phyloP scores from a whole-genome alignment of 345 rosid genomes.

The Crucihimalaya himalaica region DNA sequence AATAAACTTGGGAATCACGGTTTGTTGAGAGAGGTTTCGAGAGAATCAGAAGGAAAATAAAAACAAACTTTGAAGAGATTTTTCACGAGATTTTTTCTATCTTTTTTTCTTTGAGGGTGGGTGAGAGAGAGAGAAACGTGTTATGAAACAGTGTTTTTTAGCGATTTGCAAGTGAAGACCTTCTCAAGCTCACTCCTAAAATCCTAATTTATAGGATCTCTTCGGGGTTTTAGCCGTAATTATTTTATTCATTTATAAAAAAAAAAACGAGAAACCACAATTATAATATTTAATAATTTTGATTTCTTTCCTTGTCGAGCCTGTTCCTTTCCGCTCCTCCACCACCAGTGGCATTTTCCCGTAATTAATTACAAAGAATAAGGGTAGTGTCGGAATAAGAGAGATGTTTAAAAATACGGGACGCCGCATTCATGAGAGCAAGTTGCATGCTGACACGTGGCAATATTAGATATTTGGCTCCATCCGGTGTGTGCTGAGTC shows the following conservation, averaged over 20 bases:
- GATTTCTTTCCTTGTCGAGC: conserved; percentile 19
- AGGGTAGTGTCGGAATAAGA: conserved; percentile 4
- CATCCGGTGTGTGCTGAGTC: conserved; percentile 48
- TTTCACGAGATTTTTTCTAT: neutral
- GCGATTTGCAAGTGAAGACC: conserved; percentile 20
- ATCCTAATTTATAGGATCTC: conserved; percentile 39
- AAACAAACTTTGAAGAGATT: conserved; percentile 7
- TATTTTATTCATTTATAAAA: neutral
- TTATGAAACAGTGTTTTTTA: conserved; percentile 11
- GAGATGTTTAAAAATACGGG: conserved; percentile 3
- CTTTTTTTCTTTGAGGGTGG: neutral
- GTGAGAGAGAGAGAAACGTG: conserved; percentile 30
- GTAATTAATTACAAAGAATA: neutral
- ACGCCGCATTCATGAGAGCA: conserved; percentile 50
- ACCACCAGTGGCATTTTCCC: conserved; percentile 20
- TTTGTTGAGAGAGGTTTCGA: conserved; percentile 30
- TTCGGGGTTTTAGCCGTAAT: conserved; percentile 7
- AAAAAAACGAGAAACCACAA: neutral
- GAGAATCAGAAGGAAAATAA: neutral
- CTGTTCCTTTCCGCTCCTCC: conserved; percentile 31
- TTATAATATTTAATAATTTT: neutral
- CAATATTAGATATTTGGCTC: neutral
- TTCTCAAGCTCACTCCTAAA: conserved; percentile 26
- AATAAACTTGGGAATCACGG: conserved; percentile 24
- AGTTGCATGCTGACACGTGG: conserved; percentile 49